Evolutionary conservation across 306 rosid species (phyloP), one percentile per base, ranked within the genome.

Genomic region (Gillenia trifoliata): DNA sequence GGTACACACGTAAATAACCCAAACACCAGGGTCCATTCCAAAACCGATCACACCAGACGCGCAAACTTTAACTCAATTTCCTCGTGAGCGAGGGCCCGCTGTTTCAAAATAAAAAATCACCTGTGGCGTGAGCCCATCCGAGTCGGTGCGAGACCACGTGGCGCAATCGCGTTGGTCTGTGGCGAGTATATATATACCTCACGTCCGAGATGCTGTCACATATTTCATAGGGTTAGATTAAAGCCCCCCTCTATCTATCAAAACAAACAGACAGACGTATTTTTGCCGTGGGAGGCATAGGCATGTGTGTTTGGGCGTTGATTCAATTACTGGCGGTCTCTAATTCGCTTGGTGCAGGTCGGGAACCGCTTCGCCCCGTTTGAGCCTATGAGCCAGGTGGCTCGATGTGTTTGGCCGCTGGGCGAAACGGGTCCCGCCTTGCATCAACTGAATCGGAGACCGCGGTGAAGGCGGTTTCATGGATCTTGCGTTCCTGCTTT

Each of bases 271-370:
- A 22, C 61, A 5, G 12, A 55, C 15, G 29, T 55, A 12, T 4
- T 22, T 22, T 22, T 15, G 6, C 61, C 26, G 17, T 59, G 72
- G 3, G 72, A 45, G 10, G 34, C 8, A 3, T 45, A 0, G 29
- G 57, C 8, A 3, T 15, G 11, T 8, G 54, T 26, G 40, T 12
- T 20, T 5, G 54, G 57, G 73, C 30, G 41, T 70, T 61, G 83
- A 66, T 80, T 79, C 75, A 66, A 74, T 88, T 87, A 81, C 90
- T 81, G 82, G 94, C 96, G 85, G 80, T 84, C 91, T 93, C 98
- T 89, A 86, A 89, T 93, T 93, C 98, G 98, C 98, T 93, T 93
- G 98, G 98, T 93, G 98, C 98, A 93, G 98, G 97, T 93, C 98
- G 98, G 98, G 98, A 93, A 88, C 96, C 79, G 84, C 74, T 85